phyloP scores from a whole-genome alignment of 2,329 filamentous ascomycete species.

The Knufia petricola region DNA sequence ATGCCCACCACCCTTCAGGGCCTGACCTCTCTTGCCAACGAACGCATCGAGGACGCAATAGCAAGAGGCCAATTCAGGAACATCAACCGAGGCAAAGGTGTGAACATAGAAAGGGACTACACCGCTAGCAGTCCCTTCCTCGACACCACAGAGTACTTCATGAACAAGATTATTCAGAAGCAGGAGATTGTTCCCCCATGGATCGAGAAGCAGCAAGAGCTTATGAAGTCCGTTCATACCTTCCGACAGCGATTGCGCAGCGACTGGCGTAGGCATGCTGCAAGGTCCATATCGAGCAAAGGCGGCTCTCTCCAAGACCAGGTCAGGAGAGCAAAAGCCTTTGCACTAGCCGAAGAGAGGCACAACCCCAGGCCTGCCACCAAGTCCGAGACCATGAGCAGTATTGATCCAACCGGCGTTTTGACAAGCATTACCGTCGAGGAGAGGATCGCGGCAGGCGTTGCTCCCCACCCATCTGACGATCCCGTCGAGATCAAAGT shows the following conservation, averaged over 20 bases:
- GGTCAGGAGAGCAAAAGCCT: constrained; percentile 59
- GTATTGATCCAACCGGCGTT: constrained; percentile 36
- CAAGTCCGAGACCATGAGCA: constrained; percentile 34
- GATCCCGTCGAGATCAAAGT: constrained; percentile 21
- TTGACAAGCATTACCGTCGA: constrained; percentile 32
- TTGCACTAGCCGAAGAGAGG: constrained; percentile 61
- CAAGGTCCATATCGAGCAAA: constrained; percentile 63
- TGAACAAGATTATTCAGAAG: constrained; percentile 97
- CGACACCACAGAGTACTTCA: constrained; percentile 92
- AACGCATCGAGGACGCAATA: constrained; percentile 89
- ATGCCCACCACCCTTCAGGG: constrained; percentile 71
- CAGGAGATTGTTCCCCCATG: constrained; percentile 94
- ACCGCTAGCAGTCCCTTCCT: constrained; percentile 80
- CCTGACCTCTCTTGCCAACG: constrained; percentile 73
- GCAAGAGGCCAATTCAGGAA: constrained; percentile 81
- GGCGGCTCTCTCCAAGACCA: constrained; percentile 69
- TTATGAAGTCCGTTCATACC: constrained; percentile 55
- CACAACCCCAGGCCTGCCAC: constrained; percentile 31
- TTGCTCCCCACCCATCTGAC: constrained; percentile 3
- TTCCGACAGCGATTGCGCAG: constrained; percentile 67
- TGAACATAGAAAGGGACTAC: constrained; percentile 62
- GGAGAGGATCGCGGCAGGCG: constrained; percentile 23
- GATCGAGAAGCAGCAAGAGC: constrained; percentile 97
- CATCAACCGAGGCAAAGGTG: constrained; percentile 66
- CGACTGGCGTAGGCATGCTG: constrained; percentile 78